Percentiles rank a stretch among this genome's conserved stretches.
These are phyloP conservation scores for Glarea lozoyensis DNA, from an alignment of 495 filamentous ascomycete genomes.

Conservation along the genomic window DNA sequence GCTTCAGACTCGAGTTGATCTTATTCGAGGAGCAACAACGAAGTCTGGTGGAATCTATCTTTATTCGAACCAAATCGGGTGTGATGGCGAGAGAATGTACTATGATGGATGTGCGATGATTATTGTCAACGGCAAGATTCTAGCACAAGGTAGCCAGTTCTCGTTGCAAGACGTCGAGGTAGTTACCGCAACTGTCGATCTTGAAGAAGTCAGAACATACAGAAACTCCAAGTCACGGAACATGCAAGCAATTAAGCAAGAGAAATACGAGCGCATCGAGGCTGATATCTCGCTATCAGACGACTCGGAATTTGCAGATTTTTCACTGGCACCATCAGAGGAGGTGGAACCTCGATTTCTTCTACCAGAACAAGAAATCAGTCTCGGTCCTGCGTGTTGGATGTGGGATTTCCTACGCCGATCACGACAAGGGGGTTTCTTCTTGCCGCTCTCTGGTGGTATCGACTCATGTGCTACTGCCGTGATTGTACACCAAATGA, in stretches of 20 bases:
- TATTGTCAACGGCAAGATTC: constrained; percentile 60
- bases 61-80: constrained; percentile 66
- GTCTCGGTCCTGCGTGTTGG: constrained; percentile 62
- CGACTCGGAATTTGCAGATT: constrained; percentile 2
- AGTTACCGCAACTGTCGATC: constrained; percentile 68
- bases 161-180: constrained; percentile 77
- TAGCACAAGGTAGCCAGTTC: constrained; percentile 53
- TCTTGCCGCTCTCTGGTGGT: constrained; percentile 48
- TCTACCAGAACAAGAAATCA: constrained; percentile 66
- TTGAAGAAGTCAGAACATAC: constrained; percentile 40
- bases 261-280: constrained; percentile 5
- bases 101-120: constrained; percentile 71
- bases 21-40: constrained; percentile 66
- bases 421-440: neutral
- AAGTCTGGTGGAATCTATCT: constrained; percentile 70
- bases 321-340: constrained; percentile 1
- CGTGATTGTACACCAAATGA: constrained; percentile 71
- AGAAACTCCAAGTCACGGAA: constrained; percentile 26
- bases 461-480: constrained; percentile 59
- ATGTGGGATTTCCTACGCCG: constrained; percentile 81
- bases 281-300: constrained; percentile 5
- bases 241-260: constrained; percentile 26
- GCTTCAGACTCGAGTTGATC: constrained; percentile 59
- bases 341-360: constrained; percentile 53
- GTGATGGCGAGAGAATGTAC: constrained; percentile 54